Conservation (phyloP, 148 eudicot genomes). For the Rhododendron mucronatum region DNA sequence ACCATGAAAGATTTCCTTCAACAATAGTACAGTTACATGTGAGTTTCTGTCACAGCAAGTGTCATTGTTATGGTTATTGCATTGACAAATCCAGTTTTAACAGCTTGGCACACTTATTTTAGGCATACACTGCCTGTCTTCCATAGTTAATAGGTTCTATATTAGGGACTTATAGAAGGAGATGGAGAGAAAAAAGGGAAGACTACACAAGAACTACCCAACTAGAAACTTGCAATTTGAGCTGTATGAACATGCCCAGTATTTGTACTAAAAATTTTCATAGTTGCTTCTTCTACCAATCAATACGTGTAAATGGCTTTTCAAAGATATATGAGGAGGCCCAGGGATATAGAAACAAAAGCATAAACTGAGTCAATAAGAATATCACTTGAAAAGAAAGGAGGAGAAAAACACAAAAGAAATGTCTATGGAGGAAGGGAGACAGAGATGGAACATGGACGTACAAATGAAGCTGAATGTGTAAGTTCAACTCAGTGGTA, state of each 20-base stretch:
- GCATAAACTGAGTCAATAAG: background rate
- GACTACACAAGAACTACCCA: background rate
- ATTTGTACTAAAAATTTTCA: background rate
- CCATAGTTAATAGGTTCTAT: background rate
- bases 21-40: slow-evolving; percentile 4
- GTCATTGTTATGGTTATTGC: background rate
- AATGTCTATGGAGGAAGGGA: background rate
- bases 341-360: background rate
- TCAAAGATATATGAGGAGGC: background rate
- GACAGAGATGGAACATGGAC: too few relatives aligned
- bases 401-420: background rate
- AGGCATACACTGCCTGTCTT: background rate
- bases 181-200: background rate
- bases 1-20: slow-evolving; percentile 38
- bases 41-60: background rate
- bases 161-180: background rate
- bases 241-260: background rate
- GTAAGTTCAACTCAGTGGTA: too few relatives aligned
- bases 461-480: too few relatives aligned
- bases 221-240: background rate
- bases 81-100: background rate
- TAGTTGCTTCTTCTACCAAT: background rate
- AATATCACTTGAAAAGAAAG: background rate
- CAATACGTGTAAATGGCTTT: background rate
- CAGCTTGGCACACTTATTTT: background rate